Percentiles rank a stretch among this genome's conserved stretches.
Evolutionary conservation across 768 basidiomycete species (phyloP).

Genomic region (Tricholoma flavovirens): DNA sequence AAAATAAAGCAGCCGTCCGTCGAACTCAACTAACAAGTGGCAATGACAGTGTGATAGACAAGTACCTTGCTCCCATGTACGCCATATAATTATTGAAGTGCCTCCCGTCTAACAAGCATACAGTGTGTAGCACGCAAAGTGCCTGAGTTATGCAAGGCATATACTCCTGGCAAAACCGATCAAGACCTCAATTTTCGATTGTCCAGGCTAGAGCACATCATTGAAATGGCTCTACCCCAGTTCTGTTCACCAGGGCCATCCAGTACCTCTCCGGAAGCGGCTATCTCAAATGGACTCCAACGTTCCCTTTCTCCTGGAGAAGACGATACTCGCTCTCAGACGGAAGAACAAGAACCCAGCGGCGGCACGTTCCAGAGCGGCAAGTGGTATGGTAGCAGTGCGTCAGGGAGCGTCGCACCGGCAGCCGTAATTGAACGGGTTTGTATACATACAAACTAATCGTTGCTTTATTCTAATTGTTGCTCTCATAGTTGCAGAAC

Average conservation of each 20-base stretch:
- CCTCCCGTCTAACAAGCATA: conserved; percentile 10
- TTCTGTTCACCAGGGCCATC: conserved; percentile 46
- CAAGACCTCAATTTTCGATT: conserved; percentile 74
- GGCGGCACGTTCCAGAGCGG: conserved; percentile 79
- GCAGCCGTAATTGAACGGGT: conserved; percentile 79
- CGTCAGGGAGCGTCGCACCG: conserved; percentile 77
- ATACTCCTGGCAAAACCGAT: conserved; percentile 82
- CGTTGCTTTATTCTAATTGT: neutral
- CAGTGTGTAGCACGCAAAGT: conserved; percentile 84
- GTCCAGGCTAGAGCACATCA: conserved; percentile 72
- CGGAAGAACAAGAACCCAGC: conserved; percentile 71
- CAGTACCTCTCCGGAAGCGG: conserved; percentile 25
- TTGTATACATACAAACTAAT: conserved; percentile 7
- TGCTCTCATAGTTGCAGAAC: conserved; percentile 21
- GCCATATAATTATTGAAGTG: conserved; percentile 18
- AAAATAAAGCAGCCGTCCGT: conserved; percentile 4
- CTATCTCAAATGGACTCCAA: conserved; percentile 27
- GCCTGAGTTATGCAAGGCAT: conserved; percentile 82
- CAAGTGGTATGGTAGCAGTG: conserved; percentile 82
- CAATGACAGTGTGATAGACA: conserved; percentile 72
- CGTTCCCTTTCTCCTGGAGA: conserved; percentile 52
- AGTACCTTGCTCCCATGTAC: conserved; percentile 78
- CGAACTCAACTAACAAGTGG: conserved; percentile 11
- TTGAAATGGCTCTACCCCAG: conserved; percentile 76
- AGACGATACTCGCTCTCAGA: conserved; percentile 65